Evolutionary conservation across 805 yeast genomes (phyloP), one percentile per base, ranked within the genome.

Genomic region (Yarrowia sp.): DNA sequence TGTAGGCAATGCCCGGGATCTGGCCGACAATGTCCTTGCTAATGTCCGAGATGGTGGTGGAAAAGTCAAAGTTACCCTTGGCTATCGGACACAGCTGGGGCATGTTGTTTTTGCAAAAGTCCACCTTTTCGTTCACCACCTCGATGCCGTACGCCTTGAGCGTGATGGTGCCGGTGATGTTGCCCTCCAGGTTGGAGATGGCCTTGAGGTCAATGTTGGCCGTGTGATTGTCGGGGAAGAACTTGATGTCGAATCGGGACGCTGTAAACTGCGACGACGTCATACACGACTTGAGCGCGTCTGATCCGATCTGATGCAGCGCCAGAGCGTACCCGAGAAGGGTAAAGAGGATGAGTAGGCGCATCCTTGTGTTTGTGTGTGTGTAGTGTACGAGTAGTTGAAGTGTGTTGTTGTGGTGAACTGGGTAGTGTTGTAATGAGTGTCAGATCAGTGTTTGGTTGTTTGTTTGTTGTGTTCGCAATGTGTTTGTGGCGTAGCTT

Each of bases 251-350:
- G 76, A 95, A 93, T 72, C 83, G 85, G 9, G 92, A 85, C 5
- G 98, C 94, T 2, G 97, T 87, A 74, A 95, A 87, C 76, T 87
- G 89, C 8, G 99, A 93, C 77, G 90, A 82, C 52, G 87, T 89
- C 97, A 92, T 93, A 81, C 99, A 95, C 48, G 98, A 91, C 73
- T 94, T 81, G 72, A 95, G 82, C 9, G 98, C 91, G 19, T 86
- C 77, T 0, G 95, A 81, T 58, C 76, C 74, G 67, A 84, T 72
- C 41, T 73, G 70, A 45, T 72, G 72, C 45, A 74, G 77, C 0
- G 82, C 84, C 48, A 59, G 15, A 12, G 42, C 52, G 40, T 26
- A 41, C 19, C 38, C 7, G n/a, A 22, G 22, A n/a, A 56, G 48
- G 40, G 36, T 41, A 7, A 55, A 14, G 5, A 55, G 46, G 14